A percentile compares a stretch with the other conserved stretches of the same genome.
Evolutionary conservation across 495 filamentous ascomycete genomes (phyloP).

Genomic region (Penicillium verhagenii): DNA sequence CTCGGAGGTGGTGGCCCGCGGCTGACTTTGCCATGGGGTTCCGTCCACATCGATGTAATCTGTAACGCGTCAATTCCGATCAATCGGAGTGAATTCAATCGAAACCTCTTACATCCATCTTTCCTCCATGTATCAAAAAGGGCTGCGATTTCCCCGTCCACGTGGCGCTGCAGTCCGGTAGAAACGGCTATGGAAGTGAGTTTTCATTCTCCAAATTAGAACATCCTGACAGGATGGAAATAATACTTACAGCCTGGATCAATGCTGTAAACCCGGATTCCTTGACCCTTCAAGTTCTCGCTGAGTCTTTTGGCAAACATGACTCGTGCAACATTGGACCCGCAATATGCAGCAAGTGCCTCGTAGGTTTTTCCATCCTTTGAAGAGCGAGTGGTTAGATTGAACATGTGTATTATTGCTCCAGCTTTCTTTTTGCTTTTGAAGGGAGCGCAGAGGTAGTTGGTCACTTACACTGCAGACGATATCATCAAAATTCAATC

Average conservation of each 20-base stretch:
- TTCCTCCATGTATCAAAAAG: too few relatives aligned
- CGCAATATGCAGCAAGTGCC: slow-evolving; percentile 11
- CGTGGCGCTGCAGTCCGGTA: slow-evolving; percentile 18
- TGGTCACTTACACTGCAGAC: slow-evolving; percentile 13
- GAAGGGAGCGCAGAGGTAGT: too few relatives aligned
- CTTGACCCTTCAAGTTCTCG: slow-evolving; percentile 14
- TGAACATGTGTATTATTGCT: too few relatives aligned
- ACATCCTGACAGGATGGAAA: background rate
- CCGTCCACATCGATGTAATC: slow-evolving; percentile 17
- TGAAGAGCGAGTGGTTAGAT: too few relatives aligned
- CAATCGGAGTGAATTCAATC: background rate
- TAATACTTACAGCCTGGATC: slow-evolving; percentile 21
- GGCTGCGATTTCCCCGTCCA: slow-evolving; percentile 1
- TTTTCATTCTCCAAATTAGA: too few relatives aligned
- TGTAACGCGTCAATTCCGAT: background rate
- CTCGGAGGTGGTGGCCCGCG: slow-evolving; percentile 17
- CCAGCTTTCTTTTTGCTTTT: too few relatives aligned
- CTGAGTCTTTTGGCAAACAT: slow-evolving; percentile 23
- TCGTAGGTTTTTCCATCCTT: slow-evolving; percentile 20
- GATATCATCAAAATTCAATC: slow-evolving; percentile 18
- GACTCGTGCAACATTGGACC: slow-evolving; percentile 20
- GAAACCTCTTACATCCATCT: slow-evolving; percentile 12
- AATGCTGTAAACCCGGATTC: slow-evolving; percentile 20
- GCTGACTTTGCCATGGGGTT: slow-evolving; percentile 6
- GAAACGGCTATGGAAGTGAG: slow-evolving; percentile 9